phyloP scores from a whole-genome alignment of 2,329 filamentous ascomycete genomes.

The Colletotrichum australisinense region DNA sequence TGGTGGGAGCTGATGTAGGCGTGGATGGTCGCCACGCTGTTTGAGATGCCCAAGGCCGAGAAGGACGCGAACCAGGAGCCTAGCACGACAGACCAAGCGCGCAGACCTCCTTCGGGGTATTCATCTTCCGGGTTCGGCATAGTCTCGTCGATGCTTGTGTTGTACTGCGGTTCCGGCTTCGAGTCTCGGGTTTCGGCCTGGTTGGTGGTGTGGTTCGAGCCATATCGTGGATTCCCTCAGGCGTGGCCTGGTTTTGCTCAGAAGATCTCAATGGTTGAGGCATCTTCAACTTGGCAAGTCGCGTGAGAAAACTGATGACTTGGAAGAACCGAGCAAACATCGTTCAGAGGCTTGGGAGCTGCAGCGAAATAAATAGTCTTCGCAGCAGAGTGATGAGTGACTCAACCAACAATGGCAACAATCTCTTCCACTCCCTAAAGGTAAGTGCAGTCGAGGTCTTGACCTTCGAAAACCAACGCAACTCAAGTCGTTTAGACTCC shows the following conservation, averaged over 20 bases:
- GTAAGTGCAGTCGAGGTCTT: too few species aligned
- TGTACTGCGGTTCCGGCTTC: not conserved
- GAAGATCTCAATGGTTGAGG: not conserved
- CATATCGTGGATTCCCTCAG: not conserved
- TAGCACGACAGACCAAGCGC: constrained; percentile 86
- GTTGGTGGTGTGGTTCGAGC: not conserved
- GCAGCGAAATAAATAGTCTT: too few species aligned
- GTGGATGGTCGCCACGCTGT: constrained; percentile 83
- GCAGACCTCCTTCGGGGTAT: constrained; percentile 84
- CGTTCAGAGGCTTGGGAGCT: too few species aligned
- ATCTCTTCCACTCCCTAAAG: too few species aligned
- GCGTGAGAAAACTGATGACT: too few species aligned
- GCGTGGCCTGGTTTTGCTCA: not conserved
- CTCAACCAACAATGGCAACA: too few species aligned
- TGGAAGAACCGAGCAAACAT: too few species aligned
- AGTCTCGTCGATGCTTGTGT: constrained; percentile 10
- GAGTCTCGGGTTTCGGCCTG: too few species aligned
- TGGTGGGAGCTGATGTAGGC: constrained; percentile 81
- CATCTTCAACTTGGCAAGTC: not conserved
- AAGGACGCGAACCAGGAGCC: constrained; percentile 84
- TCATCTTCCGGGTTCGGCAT: constrained; percentile 50
- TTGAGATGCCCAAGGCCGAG: constrained; percentile 81
- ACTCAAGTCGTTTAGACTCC: too few species aligned
- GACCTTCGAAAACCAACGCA: too few species aligned
- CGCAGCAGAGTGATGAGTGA: too few species aligned